These are phyloP conservation scores for Dalbergia cochinchinensis DNA, from an alignment of 306 rosid species.

Conservation along the genomic window DNA sequence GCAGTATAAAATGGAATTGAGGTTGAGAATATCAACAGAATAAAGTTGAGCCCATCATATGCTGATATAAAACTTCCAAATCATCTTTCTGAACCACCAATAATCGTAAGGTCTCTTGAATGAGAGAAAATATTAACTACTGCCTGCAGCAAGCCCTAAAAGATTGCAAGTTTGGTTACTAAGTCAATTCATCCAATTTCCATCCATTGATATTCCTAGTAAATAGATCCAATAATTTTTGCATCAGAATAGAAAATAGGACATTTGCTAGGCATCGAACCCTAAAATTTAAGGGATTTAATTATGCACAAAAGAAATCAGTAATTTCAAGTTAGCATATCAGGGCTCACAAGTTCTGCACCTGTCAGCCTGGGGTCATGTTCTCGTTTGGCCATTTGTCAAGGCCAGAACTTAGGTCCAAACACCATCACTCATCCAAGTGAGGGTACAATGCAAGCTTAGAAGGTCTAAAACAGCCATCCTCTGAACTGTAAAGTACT, in stretches of 20 bases:
- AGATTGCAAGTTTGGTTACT: constrained; percentile 18
- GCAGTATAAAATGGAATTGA: background rate
- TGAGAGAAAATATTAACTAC: background rate
- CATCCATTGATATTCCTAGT: background rate
- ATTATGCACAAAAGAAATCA: background rate
- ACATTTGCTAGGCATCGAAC: no score
- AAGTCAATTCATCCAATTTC: constrained; percentile 1
- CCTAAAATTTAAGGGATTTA: background rate
- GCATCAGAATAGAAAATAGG: background rate
- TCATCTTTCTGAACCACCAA: background rate
- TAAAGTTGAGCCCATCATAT: background rate
- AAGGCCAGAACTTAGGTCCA: background rate
- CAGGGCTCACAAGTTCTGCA: background rate
- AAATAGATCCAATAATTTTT: no score
- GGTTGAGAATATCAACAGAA: constrained; percentile 7
- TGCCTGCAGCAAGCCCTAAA: background rate
- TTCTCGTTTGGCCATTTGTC: background rate
- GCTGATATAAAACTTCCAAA: background rate
- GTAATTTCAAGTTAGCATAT: background rate
- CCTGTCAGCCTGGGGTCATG: background rate
- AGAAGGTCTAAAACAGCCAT: background rate
- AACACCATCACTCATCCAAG: no score
- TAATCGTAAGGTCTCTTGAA: constrained; percentile 21
- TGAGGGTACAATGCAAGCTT: background rate
- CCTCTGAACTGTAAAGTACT: background rate